A percentile compares a stretch with the other conserved stretches of the same genome.
phyloP scores from a whole-genome alignment of 2,329 filamentous ascomycete species.

The Neophaeococcomyces aloes region DNA sequence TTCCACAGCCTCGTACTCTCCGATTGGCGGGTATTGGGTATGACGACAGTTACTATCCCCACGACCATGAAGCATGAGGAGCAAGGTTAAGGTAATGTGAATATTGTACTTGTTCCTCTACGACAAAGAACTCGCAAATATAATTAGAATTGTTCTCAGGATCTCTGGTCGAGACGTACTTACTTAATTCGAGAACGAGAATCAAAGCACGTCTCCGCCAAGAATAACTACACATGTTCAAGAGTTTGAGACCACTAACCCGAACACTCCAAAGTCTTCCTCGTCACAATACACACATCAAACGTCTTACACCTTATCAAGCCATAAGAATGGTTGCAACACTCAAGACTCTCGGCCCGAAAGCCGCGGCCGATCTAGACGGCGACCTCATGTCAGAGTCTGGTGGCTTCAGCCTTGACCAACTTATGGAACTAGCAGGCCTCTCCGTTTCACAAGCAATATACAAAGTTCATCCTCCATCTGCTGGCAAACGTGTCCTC shows the following conservation, averaged over 20 bases:
- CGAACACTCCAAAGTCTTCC: neutral
- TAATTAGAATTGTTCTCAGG: no score
- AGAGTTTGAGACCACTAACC: neutral
- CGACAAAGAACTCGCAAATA: no score
- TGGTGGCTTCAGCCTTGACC: conserved; percentile 81
- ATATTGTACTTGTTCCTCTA: no score
- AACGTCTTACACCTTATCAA: neutral
- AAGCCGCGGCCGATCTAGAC: conserved; percentile 80
- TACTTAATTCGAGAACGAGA: no score
- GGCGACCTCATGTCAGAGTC: conserved; percentile 83
- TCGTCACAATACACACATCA: neutral
- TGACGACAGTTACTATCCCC: no score
- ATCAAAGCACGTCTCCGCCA: no score
- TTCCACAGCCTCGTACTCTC: no score
- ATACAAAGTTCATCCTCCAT: conserved; percentile 69
- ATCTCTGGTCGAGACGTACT: no score
- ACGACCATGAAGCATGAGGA: no score
- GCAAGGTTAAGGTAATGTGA: no score
- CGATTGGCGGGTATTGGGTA: no score
- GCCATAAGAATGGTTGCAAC: conserved; percentile 2
- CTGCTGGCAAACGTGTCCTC: conserved; percentile 60
- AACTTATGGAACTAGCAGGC: conserved; percentile 93
- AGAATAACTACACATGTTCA: conserved; percentile 1
- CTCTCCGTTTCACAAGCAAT: conserved; percentile 89
- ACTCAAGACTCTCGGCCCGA: conserved; percentile 67